Evolutionary conservation across 2,329 filamentous ascomycete species (phyloP).

Genomic region (Xylariaceae sp.): DNA sequence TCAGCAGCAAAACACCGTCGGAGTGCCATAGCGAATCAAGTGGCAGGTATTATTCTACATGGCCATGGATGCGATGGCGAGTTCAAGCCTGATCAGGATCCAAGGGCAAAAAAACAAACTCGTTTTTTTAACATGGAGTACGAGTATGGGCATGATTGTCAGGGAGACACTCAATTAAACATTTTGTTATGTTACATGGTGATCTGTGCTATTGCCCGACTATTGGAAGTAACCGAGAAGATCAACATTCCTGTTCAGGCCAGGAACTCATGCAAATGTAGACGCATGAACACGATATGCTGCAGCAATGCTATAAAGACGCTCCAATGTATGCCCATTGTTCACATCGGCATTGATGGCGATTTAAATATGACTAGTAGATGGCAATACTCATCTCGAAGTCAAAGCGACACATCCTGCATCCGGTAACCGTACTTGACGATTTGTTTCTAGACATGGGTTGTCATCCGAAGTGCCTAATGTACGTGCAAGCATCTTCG

Average conservation of each 20-base stretch:
- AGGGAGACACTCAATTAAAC: not conserved
- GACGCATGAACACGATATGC: slow-evolving; percentile 1
- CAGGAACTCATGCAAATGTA: not conserved
- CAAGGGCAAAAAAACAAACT: too few relatives aligned
- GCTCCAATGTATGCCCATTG: too few relatives aligned
- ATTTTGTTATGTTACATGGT: not conserved
- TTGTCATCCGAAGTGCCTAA: slow-evolving; percentile 15
- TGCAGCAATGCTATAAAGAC: too few relatives aligned
- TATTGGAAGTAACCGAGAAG: not conserved
- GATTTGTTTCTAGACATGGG: not conserved
- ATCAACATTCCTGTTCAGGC: not conserved
- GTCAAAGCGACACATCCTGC: too few relatives aligned
- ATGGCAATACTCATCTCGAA: too few relatives aligned
- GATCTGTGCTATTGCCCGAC: not conserved
- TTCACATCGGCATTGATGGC: too few relatives aligned
- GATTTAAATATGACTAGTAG: too few relatives aligned
- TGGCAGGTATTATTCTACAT: slow-evolving; percentile 7
- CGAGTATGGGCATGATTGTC: not conserved
- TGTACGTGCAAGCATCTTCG: slow-evolving; percentile 5
- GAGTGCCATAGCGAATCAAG: slow-evolving; percentile 5
- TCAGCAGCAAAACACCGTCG: slow-evolving; percentile 8
- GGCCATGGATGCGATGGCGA: slow-evolving; percentile 1
- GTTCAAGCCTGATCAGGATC: too few relatives aligned
- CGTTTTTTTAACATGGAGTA: too few relatives aligned
- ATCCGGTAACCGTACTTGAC: slow-evolving; percentile 6